Evolutionary conservation across 495 filamentous ascomycete species (phyloP).

Genomic region (Penicillium canescens): DNA sequence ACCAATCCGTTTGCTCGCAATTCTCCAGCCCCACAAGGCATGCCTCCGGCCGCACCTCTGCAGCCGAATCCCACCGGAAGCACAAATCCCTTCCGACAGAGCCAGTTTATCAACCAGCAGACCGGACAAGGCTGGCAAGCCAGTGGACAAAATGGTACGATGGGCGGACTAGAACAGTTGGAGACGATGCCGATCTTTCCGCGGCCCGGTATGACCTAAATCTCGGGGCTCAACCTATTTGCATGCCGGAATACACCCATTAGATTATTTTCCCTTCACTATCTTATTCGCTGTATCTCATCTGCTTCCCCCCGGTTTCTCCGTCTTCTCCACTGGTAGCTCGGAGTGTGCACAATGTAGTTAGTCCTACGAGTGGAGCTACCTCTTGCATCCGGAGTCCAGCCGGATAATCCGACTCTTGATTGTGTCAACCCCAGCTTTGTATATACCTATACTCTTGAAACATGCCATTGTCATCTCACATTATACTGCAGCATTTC

Average conservation of each 20-base stretch:
- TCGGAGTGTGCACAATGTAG: neutral
- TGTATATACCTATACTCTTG: too few species aligned
- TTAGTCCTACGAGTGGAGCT: too few species aligned
- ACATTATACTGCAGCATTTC: too few species aligned
- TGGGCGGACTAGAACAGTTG: constrained; percentile 80
- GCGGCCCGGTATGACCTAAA: constrained; percentile 57
- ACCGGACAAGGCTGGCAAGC: constrained; percentile 87
- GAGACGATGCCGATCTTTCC: constrained; percentile 86
- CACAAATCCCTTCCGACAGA: constrained; percentile 94
- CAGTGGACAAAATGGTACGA: constrained; percentile 66
- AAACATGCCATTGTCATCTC: too few species aligned
- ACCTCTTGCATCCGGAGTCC: too few species aligned
- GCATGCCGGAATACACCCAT: constrained; percentile 3
- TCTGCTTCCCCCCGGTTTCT: neutral
- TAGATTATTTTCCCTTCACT: constrained; percentile 9
- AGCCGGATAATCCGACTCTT: too few species aligned
- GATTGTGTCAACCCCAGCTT: too few species aligned
- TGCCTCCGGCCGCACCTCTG: constrained; percentile 48
- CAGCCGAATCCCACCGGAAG: constrained; percentile 77
- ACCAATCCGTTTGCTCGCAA: constrained; percentile 55
- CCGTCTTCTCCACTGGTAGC: constrained; percentile 1
- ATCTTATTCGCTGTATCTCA: constrained; percentile 5
- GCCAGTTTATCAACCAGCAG: constrained; percentile 79
- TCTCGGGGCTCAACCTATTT: neutral
- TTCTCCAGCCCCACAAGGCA: constrained; percentile 36